These are phyloP conservation scores for Leccinum truebloodii DNA, from an alignment of 768 basidiomycete genomes.

Conservation along the genomic window DNA sequence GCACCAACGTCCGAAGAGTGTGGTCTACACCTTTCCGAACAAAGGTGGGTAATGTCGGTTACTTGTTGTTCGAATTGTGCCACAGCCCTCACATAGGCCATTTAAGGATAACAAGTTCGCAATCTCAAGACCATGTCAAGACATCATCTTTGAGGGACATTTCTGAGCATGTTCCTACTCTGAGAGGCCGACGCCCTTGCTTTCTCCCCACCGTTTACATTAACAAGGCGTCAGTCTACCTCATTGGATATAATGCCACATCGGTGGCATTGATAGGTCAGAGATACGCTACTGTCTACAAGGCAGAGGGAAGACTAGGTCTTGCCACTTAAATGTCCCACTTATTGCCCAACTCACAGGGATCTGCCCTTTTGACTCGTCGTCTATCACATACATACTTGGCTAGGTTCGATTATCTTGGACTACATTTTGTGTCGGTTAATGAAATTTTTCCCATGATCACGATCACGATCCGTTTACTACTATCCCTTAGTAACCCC, in stretches of 20 bases:
- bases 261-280: neutral
- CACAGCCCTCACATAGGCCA: neutral
- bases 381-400: neutral
- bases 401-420: neutral
- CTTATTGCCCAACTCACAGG: slow-evolving; percentile 37
- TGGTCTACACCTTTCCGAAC: neutral
- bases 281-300: neutral
- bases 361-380: slow-evolving; percentile 16
- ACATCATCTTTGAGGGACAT: neutral
- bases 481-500: no score
- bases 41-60: neutral
- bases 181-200: neutral
- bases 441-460: neutral
- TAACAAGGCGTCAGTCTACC: neutral
- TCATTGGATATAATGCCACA: neutral
- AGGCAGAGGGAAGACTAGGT: slow-evolving; percentile 4
- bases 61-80: neutral
- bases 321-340: slow-evolving; percentile 32
- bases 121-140: neutral
- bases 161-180: neutral
- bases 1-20: neutral
- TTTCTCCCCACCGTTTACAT: neutral
- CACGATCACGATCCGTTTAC: neutral
- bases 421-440: neutral
- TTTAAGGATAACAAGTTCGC: neutral